Evolutionary conservation across 2,329 filamentous ascomycete species (phyloP).

Genomic region (Alternaria triticimaculans): DNA sequence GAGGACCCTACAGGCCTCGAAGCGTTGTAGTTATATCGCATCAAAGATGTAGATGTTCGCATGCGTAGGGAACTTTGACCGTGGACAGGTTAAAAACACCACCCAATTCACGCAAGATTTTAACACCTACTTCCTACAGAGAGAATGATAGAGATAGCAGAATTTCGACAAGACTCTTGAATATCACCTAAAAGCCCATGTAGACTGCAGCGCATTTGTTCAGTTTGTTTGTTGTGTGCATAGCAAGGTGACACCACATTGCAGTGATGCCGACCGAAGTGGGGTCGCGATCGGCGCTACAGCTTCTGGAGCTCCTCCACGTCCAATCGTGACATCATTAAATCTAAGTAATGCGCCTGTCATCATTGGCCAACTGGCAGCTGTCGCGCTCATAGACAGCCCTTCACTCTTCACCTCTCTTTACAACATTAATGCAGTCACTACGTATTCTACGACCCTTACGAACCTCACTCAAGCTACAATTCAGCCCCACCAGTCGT

Average conservation of each 20-base stretch:
- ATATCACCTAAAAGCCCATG: not conserved
- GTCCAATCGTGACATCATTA: slow-evolving; percentile 24
- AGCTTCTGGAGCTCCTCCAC: not conserved
- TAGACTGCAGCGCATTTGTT: not conserved
- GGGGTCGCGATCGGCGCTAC: slow-evolving; percentile 3
- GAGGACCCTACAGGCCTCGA: not conserved
- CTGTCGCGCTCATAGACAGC: slow-evolving; percentile 7
- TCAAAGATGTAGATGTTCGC: not conserved
- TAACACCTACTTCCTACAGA: not conserved
- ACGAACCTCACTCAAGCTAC: slow-evolving; percentile 26
- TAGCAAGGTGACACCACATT: not conserved
- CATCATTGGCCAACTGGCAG: slow-evolving; percentile 17
- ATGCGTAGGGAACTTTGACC: not conserved
- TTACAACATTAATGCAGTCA: slow-evolving; percentile 32
- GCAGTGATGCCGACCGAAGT: not conserved
- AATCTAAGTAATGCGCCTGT: slow-evolving; percentile 8
- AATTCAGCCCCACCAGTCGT: slow-evolving; percentile 20
- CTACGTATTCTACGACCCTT: slow-evolving; percentile 33
- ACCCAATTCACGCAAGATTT: not conserved
- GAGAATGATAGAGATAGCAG: not conserved
- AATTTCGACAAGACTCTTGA: not conserved
- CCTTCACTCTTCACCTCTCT: not conserved
- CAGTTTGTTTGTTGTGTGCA: not conserved
- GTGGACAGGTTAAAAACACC: not conserved
- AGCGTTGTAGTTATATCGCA: not conserved